Evolutionary conservation across 1,284 basidiomycete genomes (phyloP), one percentile per base, ranked within the genome.

Genomic region (Pterula multifida): DNA sequence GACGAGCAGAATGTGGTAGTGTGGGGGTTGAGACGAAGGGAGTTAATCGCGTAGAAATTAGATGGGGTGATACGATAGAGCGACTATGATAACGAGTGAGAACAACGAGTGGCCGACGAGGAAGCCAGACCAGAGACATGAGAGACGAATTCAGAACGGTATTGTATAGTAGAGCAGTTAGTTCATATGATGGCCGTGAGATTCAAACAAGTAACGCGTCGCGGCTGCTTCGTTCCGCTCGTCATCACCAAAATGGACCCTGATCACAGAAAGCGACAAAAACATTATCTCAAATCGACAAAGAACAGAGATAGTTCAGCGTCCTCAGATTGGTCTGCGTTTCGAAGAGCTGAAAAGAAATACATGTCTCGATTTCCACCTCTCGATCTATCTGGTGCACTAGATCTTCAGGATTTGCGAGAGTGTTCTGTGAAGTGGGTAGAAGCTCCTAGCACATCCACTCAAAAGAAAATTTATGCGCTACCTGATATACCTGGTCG

Each of bases 341-440:
- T 90, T 60, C 71, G 87, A 58, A 72, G 72, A 0, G 78, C 79
- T 28, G 87, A 90, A 63, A 90, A 90, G 63, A 75, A 69, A 48
- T 90, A 75, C 70, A 90, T 87, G 63, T 70, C 81, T 0, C 72
- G 74, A 32, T 88, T 85, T 58, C 85, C 85, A 11, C 83, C 82
- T 2, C 85, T 81, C 1, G 79, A 86, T 66, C 71, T 90, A 3
- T 72, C 72, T 11, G 61, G 66, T 47, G 82, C 85, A 3, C 69
- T 90, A 2, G 85, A 90, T 63, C 66, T 86, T 26, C 74, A 75
- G 6, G 60, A 65, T 3, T 56, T 73, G n/a, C 70, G 77, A 57
- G 56, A 62, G 0, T 36, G 55, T 6, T 53, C 55, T 2, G 56
- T 12, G 77, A 78, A 58, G 60, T 82, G 79, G 77, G 63, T 58